Base-by-base conservation (phyloP, 768 basidiomycete genomes). In the Brasilioporus rufonigricans region DNA sequence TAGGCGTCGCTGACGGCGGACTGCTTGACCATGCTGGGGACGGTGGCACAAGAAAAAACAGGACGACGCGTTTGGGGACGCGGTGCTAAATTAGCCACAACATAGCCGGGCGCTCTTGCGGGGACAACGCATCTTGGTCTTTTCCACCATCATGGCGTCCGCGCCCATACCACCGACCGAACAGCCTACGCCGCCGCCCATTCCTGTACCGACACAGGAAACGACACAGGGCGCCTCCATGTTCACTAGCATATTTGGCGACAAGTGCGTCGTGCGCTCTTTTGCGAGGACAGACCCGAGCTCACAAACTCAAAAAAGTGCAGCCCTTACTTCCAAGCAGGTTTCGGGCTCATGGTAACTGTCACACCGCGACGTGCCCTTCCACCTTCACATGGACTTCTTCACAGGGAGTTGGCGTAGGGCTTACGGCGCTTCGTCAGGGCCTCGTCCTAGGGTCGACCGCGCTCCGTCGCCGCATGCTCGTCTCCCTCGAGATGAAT, bases 311-410 rank as follows among this genome's bases (percentile, higher is more conserved):
- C 58, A 65, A 74, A 67, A 46, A 80, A 80, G 74, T 63, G 66
- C 64, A 99, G 97, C 69, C 96, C 93, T 35, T 95, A 93, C 75
- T 98, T 99, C 68, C 92, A 96, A 68, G 97, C 96, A 45, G 96
- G 97, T 26, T 98, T 98, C 65, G 97, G 96, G 33, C 81, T 99
- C 35, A 95, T 98, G 94, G 96, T 95, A 61, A 54, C 74, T 21
- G 16, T 32, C 27, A 31, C 44, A 19, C 16, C 44, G 57, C 38
- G 18, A 19, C 26, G 16, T 43, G 23, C 29, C 32, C 11, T 32
- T 23, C n/a, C 23, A 19, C 41, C 13, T 52, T 61, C 39, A 61
- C 46, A 49, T 35, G 3, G 6, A 12, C 36, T 3, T 14, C n/a
- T 41, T 52, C 43, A 35, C 59, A 98, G 96, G 91, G 93, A n/a